A percentile compares a stretch with the other conserved stretches of the same genome.
Evolutionary conservation across 2,329 filamentous ascomycete species (phyloP).

Genomic region (Sporothrix luriei): DNA sequence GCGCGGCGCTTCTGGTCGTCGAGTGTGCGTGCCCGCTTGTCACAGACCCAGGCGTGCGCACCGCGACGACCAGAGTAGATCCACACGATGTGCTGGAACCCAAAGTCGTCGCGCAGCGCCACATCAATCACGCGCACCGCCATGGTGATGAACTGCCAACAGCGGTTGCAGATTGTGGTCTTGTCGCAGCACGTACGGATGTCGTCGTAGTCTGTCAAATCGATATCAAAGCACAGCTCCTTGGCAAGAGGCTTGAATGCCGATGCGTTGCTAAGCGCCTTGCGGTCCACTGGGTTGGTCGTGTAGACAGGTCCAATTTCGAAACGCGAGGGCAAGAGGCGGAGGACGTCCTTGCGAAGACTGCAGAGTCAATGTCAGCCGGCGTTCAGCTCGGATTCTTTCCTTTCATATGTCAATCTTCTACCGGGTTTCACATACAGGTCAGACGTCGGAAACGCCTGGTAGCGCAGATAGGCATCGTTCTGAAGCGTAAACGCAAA

Average conservation of each 20-base stretch:
- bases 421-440: conserved; percentile 45
- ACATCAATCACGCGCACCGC: conserved; percentile 90
- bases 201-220: conserved; percentile 98
- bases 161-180: conserved; percentile 89
- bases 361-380: conserved; percentile 45
- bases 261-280: conserved; percentile 75
- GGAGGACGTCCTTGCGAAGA: conserved; percentile 87
- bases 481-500: conserved; percentile 95
- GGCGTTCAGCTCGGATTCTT: background rate
- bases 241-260: conserved; percentile 87
- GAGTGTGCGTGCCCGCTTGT: conserved; percentile 79
- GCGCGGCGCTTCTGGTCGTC: conserved; percentile 84
- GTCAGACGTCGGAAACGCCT: conserved; percentile 63
- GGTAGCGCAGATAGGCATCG: conserved; percentile 89
- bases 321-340: conserved; percentile 87
- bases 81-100: conserved; percentile 96
- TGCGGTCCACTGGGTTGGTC: conserved; percentile 90
- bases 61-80: conserved; percentile 96
- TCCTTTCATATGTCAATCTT: background rate
- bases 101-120: conserved; percentile 89
- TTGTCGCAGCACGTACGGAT: conserved; percentile 93
- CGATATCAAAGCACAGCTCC: conserved; percentile 98
- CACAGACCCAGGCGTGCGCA: conserved; percentile 97
- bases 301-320: conserved; percentile 98
- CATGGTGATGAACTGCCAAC: conserved; percentile 98